phyloP scores from a whole-genome alignment of 306 rosid genomes.

The Castanea sativa region DNA sequence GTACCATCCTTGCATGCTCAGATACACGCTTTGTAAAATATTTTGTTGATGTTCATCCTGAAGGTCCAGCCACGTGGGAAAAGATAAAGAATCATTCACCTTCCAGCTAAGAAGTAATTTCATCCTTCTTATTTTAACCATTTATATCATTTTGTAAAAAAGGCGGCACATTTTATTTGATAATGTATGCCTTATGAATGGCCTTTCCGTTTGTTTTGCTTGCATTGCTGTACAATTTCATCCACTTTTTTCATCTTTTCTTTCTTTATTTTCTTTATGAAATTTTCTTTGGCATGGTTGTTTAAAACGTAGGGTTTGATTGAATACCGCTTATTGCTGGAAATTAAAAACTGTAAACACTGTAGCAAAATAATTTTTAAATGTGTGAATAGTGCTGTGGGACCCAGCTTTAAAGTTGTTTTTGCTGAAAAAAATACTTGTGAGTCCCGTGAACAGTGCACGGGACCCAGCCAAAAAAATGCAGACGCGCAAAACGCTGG shows the following conservation, averaged over 20 bases:
- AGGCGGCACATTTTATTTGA: not conserved
- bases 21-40: constrained; percentile 54
- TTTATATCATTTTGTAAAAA: not conserved
- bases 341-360: no score
- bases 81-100: constrained; percentile 31
- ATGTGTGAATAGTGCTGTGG: no score
- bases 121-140: not conserved
- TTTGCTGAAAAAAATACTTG: no score
- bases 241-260: not conserved
- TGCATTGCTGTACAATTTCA: not conserved
- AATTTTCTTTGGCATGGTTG: not conserved
- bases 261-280: not conserved
- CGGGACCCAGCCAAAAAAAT: no score
- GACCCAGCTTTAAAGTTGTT: no score
- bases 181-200: not conserved
- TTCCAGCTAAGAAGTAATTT: constrained; percentile 17
- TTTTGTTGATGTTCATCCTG: constrained; percentile 65
- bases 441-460: no score
- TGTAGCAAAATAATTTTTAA: no score
- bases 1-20: constrained; percentile 58
- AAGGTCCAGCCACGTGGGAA: constrained; percentile 66
- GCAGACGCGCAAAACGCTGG: no score
- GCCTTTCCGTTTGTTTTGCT: not conserved
- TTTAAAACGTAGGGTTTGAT: not conserved
- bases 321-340: no score